phyloP scores from a whole-genome alignment of 306 rosid genomes.

The Erythrophleum fordii region DNA sequence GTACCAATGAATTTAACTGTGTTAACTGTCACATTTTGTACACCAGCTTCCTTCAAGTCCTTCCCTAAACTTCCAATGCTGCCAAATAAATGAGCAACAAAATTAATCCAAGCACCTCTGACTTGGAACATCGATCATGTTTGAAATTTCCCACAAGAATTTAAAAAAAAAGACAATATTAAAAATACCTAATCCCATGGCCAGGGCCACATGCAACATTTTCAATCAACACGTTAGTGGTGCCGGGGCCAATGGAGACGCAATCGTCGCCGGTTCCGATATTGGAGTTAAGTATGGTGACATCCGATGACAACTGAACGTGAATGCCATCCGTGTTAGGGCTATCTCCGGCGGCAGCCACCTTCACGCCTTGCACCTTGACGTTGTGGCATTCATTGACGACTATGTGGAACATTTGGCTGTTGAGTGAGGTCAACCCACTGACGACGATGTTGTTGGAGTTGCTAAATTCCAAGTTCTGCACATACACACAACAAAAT shows the following conservation, averaged over 20 bases:
- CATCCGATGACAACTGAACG: slow-evolving; percentile 50
- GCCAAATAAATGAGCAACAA: background rate
- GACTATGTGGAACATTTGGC: slow-evolving; percentile 65
- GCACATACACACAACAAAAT: background rate
- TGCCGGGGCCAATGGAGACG: slow-evolving; percentile 71
- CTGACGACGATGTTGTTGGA: slow-evolving; percentile 52
- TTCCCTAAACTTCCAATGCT: slow-evolving; percentile 76
- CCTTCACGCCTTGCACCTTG: slow-evolving; percentile 40
- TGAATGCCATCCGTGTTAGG: slow-evolving; percentile 88
- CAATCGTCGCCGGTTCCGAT: slow-evolving; percentile 72
- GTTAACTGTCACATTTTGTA: slow-evolving; percentile 71
- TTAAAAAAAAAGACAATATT: no score
- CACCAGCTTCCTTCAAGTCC: slow-evolving; percentile 52
- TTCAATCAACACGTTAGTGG: slow-evolving; percentile 65
- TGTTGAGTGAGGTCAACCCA: slow-evolving; percentile 61
- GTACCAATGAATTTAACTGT: slow-evolving; percentile 48
- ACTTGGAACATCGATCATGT: no score
- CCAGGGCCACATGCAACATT: slow-evolving; percentile 68
- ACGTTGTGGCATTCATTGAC: slow-evolving; percentile 58
- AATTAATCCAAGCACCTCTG: no score
- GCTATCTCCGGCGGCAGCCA: slow-evolving; percentile 53
- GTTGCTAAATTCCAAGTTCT: slow-evolving; percentile 52
- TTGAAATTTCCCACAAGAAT: no score
- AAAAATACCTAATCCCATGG: slow-evolving; percentile 72
- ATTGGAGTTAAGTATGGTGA: slow-evolving; percentile 55